phyloP scores from a whole-genome alignment of 1,284 basidiomycete species.

The Caloboletus firmus region DNA sequence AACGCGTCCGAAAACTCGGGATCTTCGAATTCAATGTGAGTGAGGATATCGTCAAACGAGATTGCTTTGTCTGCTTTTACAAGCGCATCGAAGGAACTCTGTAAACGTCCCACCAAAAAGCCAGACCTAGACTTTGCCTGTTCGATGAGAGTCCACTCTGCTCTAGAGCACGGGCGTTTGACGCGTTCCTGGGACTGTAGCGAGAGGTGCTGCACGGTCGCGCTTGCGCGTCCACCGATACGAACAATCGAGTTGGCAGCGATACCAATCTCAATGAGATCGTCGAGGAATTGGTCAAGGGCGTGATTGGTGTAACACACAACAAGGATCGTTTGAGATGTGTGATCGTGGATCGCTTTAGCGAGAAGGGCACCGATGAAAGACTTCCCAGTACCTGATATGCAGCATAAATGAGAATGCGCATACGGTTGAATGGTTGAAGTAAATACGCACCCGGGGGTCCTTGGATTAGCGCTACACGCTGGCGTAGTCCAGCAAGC shows the following conservation, averaged over 20 bases:
- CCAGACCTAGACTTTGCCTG: conserved; percentile 32
- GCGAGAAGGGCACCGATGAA: conserved; percentile 66
- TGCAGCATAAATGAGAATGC: background rate
- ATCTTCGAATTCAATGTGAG: conserved; percentile 48
- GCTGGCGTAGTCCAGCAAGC: conserved; percentile 50
- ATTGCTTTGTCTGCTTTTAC: conserved; percentile 16
- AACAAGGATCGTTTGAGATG: conserved; percentile 52
- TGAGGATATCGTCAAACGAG: conserved; percentile 36
- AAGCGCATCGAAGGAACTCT: conserved; percentile 37
- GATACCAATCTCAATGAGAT: conserved; percentile 58
- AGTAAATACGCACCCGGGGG: conserved; percentile 53
- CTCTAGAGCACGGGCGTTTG: conserved; percentile 21
- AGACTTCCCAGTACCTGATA: conserved; percentile 64
- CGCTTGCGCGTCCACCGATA: conserved; percentile 55
- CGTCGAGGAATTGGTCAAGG: conserved; percentile 62
- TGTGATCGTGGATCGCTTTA: conserved; percentile 52
- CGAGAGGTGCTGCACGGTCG: conserved; percentile 44
- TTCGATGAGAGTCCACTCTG: conserved; percentile 45
- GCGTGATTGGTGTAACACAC: conserved; percentile 72
- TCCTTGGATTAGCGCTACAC: conserved; percentile 61
- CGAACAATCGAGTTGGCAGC: conserved; percentile 48
- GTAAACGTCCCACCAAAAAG: conserved; percentile 29
- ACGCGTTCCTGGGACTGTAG: conserved; percentile 37
- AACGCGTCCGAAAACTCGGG: conserved; percentile 49
- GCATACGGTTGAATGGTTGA: background rate